These are phyloP conservation scores for Daldinia sp. DNA, from an alignment of 2,329 filamentous ascomycete species.

Conservation along the genomic window DNA sequence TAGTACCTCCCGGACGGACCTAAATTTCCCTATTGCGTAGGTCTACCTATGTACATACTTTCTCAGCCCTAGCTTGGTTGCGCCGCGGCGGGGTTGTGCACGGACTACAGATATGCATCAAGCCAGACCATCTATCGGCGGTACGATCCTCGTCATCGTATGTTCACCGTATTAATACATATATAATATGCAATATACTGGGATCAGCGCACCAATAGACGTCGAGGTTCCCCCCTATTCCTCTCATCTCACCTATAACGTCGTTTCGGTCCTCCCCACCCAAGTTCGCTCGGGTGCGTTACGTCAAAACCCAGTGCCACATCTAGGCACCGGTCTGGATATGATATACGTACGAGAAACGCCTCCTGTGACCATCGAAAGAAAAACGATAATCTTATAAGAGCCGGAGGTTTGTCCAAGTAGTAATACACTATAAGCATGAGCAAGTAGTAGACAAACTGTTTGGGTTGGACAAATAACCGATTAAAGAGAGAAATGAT, in stretches of 20 bases:
- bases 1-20: too few relatives aligned
- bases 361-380: too few relatives aligned
- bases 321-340: too few relatives aligned
- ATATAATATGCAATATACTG: neutral
- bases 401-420: too few relatives aligned
- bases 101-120: neutral
- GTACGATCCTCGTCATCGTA: too few relatives aligned
- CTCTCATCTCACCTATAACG: neutral
- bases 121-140: too few relatives aligned
- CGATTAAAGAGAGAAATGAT: neutral
- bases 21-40: too few relatives aligned
- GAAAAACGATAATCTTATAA: too few relatives aligned
- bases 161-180: neutral
- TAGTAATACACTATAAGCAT: too few relatives aligned
- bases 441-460: too few relatives aligned
- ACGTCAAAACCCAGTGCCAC: neutral
- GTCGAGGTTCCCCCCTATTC: neutral
- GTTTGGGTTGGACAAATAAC: neutral
- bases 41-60: slow-evolving; percentile 17
- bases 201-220: neutral
- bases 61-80: slow-evolving; percentile 28
- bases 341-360: too few relatives aligned
- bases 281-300: neutral
- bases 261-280: neutral
- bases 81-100: slow-evolving; percentile 14